Evolutionary conservation across 140 eudicot species (phyloP).

Genomic region (Cichorium intybus): DNA sequence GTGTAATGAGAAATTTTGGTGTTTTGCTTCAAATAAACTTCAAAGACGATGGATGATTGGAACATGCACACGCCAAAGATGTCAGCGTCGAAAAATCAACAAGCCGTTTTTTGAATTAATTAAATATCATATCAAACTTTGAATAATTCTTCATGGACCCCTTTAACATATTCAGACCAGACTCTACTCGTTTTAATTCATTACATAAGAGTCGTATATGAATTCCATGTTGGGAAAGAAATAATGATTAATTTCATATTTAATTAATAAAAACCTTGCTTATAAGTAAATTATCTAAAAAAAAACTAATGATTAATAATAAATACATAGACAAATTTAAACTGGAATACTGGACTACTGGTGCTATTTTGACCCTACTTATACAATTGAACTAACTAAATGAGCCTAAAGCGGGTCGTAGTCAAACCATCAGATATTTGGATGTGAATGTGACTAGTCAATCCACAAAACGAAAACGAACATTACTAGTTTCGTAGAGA

Average conservation of each 20-base stretch:
- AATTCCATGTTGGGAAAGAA: not conserved
- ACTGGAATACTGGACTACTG: not conserved
- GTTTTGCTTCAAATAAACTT: constrained; percentile 20
- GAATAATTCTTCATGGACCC: constrained; percentile 2
- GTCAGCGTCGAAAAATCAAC: constrained; percentile 27
- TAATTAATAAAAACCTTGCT: not conserved
- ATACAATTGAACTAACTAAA: not conserved
- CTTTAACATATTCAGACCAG: not conserved
- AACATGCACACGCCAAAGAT: constrained; percentile 16
- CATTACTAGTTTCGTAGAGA: no score
- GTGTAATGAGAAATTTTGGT: constrained; percentile 6
- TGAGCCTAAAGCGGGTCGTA: not conserved
- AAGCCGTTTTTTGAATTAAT: constrained; percentile 14
- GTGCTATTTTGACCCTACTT: not conserved
- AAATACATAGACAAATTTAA: not conserved
- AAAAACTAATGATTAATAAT: not conserved
- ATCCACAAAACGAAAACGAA: not conserved
- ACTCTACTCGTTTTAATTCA: not conserved
- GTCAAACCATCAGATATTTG: not conserved
- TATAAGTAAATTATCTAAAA: not conserved
- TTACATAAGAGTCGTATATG: not conserved
- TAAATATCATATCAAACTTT: not conserved
- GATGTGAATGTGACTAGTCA: not conserved
- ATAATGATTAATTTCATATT: not conserved
- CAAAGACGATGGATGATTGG: constrained; percentile 12